Evolutionary conservation across 441 rosid species (phyloP).

Genomic region (Metrosideros polymorpha): DNA sequence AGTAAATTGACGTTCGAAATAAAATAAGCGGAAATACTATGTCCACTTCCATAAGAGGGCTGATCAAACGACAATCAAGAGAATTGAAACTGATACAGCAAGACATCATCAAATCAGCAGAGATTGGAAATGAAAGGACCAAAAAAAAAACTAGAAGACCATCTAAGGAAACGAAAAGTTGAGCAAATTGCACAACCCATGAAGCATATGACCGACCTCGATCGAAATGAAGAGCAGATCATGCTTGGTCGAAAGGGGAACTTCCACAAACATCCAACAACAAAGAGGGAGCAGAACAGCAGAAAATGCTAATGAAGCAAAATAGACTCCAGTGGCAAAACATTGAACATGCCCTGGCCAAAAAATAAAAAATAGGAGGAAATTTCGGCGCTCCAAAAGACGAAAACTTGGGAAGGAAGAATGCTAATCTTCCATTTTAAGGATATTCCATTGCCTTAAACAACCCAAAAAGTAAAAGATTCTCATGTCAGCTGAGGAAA

Average conservation of each 20-base stretch:
- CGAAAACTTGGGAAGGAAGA: slow-evolving; percentile 38
- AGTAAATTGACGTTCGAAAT: neutral
- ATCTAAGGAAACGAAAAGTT: neutral
- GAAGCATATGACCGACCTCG: neutral
- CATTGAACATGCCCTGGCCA: neutral
- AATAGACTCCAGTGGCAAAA: neutral
- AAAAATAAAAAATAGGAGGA: neutral
- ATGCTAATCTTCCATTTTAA: slow-evolving; percentile 29
- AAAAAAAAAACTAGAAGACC: neutral
- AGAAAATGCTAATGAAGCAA: neutral
- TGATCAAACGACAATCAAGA: neutral
- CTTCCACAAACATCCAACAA: neutral
- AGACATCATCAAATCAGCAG: neutral
- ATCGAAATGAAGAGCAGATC: neutral
- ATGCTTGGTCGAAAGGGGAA: neutral
- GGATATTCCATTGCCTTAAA: slow-evolving; percentile 38
- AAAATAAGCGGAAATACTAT: neutral
- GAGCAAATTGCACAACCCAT: neutral
- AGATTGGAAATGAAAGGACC: neutral
- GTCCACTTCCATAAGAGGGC: neutral
- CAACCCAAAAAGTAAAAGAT: slow-evolving; percentile 31
- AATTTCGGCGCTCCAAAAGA: slow-evolving; percentile 9
- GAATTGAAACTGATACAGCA: neutral
- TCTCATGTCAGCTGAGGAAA: slow-evolving; percentile 7
- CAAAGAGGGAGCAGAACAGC: neutral